Conservation (phyloP, 345 rosid genomes). For the Iberis pinnata region DNA sequence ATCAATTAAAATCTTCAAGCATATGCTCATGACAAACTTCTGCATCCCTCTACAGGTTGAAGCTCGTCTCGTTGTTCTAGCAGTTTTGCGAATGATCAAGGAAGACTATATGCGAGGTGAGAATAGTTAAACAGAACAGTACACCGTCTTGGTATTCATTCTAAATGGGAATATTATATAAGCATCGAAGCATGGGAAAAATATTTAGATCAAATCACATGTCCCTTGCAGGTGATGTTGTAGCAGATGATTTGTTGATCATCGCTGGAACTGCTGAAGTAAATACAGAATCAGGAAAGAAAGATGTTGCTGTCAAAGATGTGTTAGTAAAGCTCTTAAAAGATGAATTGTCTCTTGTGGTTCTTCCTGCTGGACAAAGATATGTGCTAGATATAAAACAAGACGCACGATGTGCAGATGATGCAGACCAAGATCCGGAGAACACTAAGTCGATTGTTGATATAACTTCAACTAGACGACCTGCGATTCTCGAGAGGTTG, state of each 20-base stretch:
- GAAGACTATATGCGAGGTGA: conserved; percentile 61
- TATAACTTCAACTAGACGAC: conserved; percentile 57
- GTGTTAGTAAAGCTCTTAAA: conserved; percentile 49
- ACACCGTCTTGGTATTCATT: not conserved
- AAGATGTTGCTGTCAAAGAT: conserved; percentile 39
- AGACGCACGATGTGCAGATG: conserved; percentile 16
- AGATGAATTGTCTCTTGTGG: conserved; percentile 65
- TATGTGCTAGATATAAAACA: conserved; percentile 3
- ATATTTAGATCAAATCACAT: too few relatives aligned
- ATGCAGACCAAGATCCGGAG: conserved; percentile 22
- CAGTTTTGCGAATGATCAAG: conserved; percentile 82
- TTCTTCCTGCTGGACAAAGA: conserved; percentile 35
- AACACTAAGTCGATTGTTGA: conserved; percentile 18
- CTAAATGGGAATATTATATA: too few relatives aligned
- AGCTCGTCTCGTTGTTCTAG: conserved; percentile 84
- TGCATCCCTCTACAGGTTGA: conserved; percentile 57
- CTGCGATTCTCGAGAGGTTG: conserved; percentile 47
- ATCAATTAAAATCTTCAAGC: conserved; percentile 14
- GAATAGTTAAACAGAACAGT: not conserved
- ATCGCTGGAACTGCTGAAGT: conserved; percentile 46
- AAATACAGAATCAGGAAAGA: conserved; percentile 24
- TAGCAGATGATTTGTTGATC: conserved; percentile 67
- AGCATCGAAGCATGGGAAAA: too few relatives aligned
- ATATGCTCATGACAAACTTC: conserved; percentile 8
- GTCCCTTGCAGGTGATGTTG: conserved; percentile 59